Conservation (phyloP, 805 yeast genomes). For the Saccharomycopsis sp. region DNA sequence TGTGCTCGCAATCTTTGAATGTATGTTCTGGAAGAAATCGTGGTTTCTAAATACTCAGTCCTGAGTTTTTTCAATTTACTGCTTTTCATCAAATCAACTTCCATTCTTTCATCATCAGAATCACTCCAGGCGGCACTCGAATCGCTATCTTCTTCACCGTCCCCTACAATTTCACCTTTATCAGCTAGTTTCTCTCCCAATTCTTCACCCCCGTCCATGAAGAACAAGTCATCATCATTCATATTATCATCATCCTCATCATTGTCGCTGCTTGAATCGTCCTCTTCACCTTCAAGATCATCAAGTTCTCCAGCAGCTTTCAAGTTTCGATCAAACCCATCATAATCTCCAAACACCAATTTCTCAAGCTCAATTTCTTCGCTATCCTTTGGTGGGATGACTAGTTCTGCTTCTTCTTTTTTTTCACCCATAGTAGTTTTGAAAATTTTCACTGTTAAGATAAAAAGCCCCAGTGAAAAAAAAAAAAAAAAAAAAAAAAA, state of each 20-base stretch:
- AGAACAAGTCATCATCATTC: conserved; percentile 46
- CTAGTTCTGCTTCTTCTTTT: conserved; percentile 11
- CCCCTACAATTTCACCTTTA: conserved; percentile 28
- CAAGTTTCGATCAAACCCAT: conserved; percentile 62
- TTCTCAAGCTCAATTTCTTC: conserved; percentile 78
- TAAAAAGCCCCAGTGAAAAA: no score
- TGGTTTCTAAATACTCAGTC: conserved; percentile 44
- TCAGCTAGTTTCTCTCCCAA: conserved; percentile 28
- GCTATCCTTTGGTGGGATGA: conserved; percentile 65
- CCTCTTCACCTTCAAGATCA: conserved; percentile 33
- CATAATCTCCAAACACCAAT: conserved; percentile 83
- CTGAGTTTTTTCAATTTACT: conserved; percentile 70
- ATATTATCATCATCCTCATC: conserved; percentile 29
- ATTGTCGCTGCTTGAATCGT: conserved; percentile 39
- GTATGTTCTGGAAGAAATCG: conserved; percentile 54
- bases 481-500: no score
- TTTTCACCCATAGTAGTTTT: no score
- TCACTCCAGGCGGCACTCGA: conserved; percentile 68
- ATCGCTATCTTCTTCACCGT: conserved; percentile 28
- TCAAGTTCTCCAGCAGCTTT: conserved; percentile 50
- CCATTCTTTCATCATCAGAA: conserved; percentile 78
- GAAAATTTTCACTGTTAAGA: no score
- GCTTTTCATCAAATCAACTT: conserved; percentile 50
- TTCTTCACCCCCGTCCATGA: conserved; percentile 40
- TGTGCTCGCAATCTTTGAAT: conserved; percentile 63